A percentile compares a stretch with the other conserved stretches of the same genome.
Evolutionary conservation across 139 green algal species (phyloP).

Genomic region (Chlorella sp.): DNA sequence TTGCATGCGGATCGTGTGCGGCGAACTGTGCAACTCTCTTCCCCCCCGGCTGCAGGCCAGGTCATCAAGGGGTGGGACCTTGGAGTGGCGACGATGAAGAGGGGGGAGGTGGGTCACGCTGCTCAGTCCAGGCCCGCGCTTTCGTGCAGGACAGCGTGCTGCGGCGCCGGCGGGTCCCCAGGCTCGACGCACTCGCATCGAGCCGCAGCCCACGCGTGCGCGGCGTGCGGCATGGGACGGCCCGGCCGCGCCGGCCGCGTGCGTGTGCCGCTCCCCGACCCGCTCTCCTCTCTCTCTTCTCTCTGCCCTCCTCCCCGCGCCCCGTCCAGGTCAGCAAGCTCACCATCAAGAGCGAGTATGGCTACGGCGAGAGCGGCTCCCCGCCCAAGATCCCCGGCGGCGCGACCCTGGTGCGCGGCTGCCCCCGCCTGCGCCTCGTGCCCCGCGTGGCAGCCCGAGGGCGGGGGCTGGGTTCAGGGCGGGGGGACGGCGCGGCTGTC

Average conservation of each 20-base stretch:
- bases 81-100: constrained; percentile 93
- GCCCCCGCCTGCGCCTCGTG: too few relatives aligned
- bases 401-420: constrained; percentile 81
- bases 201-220: too few relatives aligned
- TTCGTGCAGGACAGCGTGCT: constrained; percentile 41
- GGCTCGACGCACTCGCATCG: constrained; percentile 36
- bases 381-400: constrained; percentile 88
- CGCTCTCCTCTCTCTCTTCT: neutral
- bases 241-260: neutral
- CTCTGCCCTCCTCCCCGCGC: neutral
- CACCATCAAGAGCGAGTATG: constrained; percentile 78
- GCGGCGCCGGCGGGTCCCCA: neutral
- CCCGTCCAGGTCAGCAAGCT: constrained; percentile 21
- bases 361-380: constrained; percentile 85
- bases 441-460: too few relatives aligned
- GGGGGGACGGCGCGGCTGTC: too few relatives aligned
- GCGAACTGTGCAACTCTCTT: too few relatives aligned
- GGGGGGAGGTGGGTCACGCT: constrained; percentile 71
- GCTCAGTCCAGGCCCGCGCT: constrained; percentile 59
- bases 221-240: too few relatives aligned
- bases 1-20: too few relatives aligned
- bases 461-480: too few relatives aligned
- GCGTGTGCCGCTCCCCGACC: neutral
- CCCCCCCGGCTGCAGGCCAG: constrained; percentile 38
- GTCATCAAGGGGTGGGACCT: constrained; percentile 98